These are phyloP conservation scores for Turritis glabra DNA, from an alignment of 345 rosid genomes.

Conservation along the genomic window DNA sequence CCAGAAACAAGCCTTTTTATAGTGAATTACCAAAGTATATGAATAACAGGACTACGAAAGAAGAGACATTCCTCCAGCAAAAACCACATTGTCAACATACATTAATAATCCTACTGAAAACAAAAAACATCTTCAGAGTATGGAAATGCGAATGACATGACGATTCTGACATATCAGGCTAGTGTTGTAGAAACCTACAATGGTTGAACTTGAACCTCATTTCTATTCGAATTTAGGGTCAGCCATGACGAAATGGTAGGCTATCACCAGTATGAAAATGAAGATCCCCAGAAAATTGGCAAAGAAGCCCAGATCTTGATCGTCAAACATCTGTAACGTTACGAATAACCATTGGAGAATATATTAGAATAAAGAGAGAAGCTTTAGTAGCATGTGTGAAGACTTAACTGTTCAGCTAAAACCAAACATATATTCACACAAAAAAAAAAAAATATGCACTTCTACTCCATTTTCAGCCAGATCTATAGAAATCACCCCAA, in stretches of 20 bases:
- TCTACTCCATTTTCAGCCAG: neutral
- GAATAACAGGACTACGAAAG: neutral
- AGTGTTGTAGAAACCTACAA: neutral
- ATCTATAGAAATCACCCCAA: neutral
- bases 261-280: constrained; percentile 72
- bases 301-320: constrained; percentile 69
- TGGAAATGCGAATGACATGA: neutral
- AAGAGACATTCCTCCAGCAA: neutral
- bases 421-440: neutral
- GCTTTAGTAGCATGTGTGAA: neutral
- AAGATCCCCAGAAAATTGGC: constrained; percentile 81
- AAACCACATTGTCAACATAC: neutral
- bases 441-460: too few species aligned
- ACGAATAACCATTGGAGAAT: neutral
- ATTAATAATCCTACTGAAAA: too few species aligned
- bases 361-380: neutral
- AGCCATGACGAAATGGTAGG: constrained; percentile 79
- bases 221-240: constrained; percentile 76
- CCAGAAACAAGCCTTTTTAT: neutral
- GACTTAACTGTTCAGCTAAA: neutral
- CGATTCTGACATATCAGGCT: neutral
- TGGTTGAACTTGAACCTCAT: constrained; percentile 19
- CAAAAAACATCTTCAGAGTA: neutral
- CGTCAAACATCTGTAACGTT: constrained; percentile 73
- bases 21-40: neutral